Evolutionary conservation across 1,139 yeast genomes (phyloP), one percentile per base, ranked within the genome.

Genomic region (Sugiyamaella novakii): DNA sequence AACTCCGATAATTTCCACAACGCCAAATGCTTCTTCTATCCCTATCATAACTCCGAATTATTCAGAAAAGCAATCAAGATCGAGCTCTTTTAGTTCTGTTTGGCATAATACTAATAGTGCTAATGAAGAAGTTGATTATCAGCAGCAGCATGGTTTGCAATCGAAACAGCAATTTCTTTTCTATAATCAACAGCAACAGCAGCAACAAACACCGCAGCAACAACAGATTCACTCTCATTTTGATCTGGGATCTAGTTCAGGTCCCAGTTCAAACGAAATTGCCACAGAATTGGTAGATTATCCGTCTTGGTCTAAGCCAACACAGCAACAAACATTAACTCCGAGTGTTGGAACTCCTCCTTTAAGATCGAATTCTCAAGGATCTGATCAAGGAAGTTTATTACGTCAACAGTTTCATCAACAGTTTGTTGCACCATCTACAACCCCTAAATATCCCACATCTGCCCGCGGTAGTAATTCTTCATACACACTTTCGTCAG

Each of bases 401-500:
- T 14, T 34, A 10, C 22, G 39, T 5, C 46, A 33, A 11, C 46
- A 33, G 14, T 39, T 39, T 15, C 43, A 39, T 10, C 42, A 37
- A 21, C 24, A 42, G 47, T 14, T 47, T 33, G 34, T 46, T 48
- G 17, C 46, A 21, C 10, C 44, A 22, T 24, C 27, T 11, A 24
- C 21, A 7, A 35, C 50, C 51, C 27, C 53, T 43, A 31, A 57
- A 53, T 43, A 37, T 51, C 15, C 55, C 48, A n/a, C 46, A 24
- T 15, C 40, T 19, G 38, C 53, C 3, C 41, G 53, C 17, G 48
- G 46, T 10, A 48, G 46, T 28, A 36, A 38, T 24, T 43, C 51
- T 40, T 33, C 50, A 54, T 19, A 58, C 58, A 5, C 92, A 95
- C 11, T 69, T 87, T 42, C 72, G 89, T 54, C 98, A 89, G 67